phyloP scores from a whole-genome alignment of 306 rosid species.

The Astragalus membranaceus region DNA sequence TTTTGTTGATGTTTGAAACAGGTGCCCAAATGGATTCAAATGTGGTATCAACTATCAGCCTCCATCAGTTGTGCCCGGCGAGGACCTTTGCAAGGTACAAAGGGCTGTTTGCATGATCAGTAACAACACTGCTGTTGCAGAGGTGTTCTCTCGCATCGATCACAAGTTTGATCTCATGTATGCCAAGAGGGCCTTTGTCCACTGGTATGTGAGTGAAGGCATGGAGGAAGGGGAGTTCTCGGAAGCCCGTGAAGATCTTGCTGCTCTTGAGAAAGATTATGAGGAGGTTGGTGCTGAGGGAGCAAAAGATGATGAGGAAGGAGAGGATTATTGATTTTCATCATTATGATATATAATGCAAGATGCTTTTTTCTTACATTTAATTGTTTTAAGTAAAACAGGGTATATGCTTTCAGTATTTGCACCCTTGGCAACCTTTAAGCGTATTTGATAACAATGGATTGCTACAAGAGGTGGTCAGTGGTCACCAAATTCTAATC shows the following conservation, averaged over 20 bases:
- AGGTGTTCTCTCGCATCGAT: conserved; percentile 98
- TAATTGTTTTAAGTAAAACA: conserved; percentile 19
- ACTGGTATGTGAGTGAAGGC: conserved; percentile 98
- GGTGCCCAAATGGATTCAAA: conserved; percentile 99
- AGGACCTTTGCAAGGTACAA: conserved; percentile 95
- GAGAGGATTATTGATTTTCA: conserved; percentile 53
- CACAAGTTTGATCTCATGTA: conserved; percentile 98
- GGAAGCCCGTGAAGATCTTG: conserved; percentile 97
- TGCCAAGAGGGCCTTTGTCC: conserved; percentile 97
- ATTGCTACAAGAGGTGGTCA: too few species aligned
- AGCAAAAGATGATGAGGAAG: conserved; percentile 76
- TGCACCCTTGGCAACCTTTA: too few species aligned
- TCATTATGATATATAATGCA: not conserved
- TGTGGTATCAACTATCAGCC: conserved; percentile 99
- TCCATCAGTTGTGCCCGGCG: conserved; percentile 91
- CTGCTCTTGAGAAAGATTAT: conserved; percentile 99
- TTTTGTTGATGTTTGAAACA: conserved; percentile 12
- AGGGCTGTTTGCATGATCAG: conserved; percentile 99
- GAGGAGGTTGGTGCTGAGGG: conserved; percentile 99
- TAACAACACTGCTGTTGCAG: conserved; percentile 98
- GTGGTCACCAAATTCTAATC: too few species aligned
- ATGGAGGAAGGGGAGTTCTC: conserved; percentile 99
- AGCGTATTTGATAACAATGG: too few species aligned
- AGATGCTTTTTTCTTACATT: conserved; percentile 19
- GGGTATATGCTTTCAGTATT: conserved; percentile 32